A percentile compares a stretch with the other conserved stretches of the same genome.
These are phyloP conservation scores for Asterionellopsis glacialis DNA, from an alignment of 108 stramenopile genomes.

Conservation along the genomic window DNA sequence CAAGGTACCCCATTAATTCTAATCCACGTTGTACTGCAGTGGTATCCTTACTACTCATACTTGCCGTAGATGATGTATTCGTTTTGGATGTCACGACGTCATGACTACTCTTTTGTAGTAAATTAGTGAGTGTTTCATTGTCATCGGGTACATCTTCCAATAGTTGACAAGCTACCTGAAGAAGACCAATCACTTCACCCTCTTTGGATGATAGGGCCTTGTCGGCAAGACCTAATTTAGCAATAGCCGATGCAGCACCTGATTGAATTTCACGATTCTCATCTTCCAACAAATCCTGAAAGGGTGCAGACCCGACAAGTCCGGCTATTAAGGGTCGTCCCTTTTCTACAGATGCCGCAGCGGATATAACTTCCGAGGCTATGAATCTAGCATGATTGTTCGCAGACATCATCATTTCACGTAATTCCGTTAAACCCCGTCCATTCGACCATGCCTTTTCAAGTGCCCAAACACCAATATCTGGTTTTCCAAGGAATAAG, in stretches of 20 bases:
- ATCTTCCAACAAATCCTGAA: slow-evolving; percentile 50
- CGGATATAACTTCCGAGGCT: slow-evolving; percentile 74
- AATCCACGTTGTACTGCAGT: slow-evolving; percentile 86
- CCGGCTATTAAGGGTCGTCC: slow-evolving; percentile 45
- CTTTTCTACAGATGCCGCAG: slow-evolving; percentile 69
- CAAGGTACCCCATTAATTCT: slow-evolving; percentile 87
- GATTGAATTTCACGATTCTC: slow-evolving; percentile 68
- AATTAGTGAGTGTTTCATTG: background rate
- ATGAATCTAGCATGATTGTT: slow-evolving; percentile 69
- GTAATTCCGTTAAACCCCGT: slow-evolving; percentile 19
- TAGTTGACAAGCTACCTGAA: slow-evolving; percentile 75
- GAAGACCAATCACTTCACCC: slow-evolving; percentile 63
- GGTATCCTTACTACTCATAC: slow-evolving; percentile 3
- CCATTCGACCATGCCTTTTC: slow-evolving; percentile 9
- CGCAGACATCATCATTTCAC: slow-evolving; percentile 44
- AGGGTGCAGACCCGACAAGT: slow-evolving; percentile 44
- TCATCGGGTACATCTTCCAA: slow-evolving; percentile 44
- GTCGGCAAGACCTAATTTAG: slow-evolving; percentile 77
- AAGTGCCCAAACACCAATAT: slow-evolving; percentile 73
- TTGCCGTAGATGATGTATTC: too few relatives aligned
- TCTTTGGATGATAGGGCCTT: slow-evolving; percentile 53
- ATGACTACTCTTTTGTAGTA: slow-evolving; percentile 2
- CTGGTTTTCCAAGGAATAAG: slow-evolving; percentile 53
- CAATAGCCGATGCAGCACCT: slow-evolving; percentile 78
- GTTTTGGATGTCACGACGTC: background rate